Conservation (phyloP, 2,329 filamentous ascomycete species). For the Raffaelea ambrosiae region DNA sequence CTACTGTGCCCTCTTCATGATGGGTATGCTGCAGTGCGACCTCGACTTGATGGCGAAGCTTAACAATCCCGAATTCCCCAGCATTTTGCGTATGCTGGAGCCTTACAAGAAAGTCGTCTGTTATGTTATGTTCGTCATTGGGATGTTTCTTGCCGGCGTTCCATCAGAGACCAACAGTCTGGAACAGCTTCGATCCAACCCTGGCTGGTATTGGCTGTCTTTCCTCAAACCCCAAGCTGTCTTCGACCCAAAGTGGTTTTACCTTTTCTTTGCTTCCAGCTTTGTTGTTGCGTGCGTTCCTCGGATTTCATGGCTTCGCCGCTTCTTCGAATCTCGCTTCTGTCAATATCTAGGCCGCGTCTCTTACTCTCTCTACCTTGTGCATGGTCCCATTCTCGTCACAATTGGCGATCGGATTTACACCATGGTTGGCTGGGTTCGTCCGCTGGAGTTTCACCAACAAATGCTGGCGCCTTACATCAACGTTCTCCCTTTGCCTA, state of each 20-base stretch:
- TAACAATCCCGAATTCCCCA: constrained; percentile 37
- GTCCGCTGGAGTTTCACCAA: constrained; percentile 23
- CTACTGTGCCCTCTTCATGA: constrained; percentile 51
- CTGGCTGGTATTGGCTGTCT: constrained; percentile 53
- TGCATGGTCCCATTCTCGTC: constrained; percentile 55
- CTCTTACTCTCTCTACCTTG: constrained; percentile 54
- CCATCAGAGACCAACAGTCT: constrained; percentile 44
- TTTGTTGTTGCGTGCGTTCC: constrained; percentile 47
- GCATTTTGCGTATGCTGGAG: constrained; percentile 34
- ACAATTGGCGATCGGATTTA: constrained; percentile 56
- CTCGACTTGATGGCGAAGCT: constrained; percentile 44
- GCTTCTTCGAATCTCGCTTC: constrained; percentile 49
- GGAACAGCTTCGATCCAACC: constrained; percentile 39
- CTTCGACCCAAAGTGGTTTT: constrained; percentile 61
- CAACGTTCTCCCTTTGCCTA: constrained; percentile 45
- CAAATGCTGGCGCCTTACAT: constrained; percentile 48
- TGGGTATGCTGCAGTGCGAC: constrained; percentile 54
- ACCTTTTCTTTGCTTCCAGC: constrained; percentile 51
- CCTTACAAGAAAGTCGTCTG: constrained; percentile 42
- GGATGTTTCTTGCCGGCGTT: constrained; percentile 52
- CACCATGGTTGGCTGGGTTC: constrained; percentile 47
- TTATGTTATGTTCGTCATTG: constrained; percentile 40
- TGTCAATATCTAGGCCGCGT: constrained; percentile 55
- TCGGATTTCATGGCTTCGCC: constrained; percentile 48
- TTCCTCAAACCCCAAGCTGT: constrained; percentile 57